Evolutionary conservation across 108 stramenopile species (phyloP), one percentile per base, ranked within the genome.

Genomic region (Epipyxis sp.): DNA sequence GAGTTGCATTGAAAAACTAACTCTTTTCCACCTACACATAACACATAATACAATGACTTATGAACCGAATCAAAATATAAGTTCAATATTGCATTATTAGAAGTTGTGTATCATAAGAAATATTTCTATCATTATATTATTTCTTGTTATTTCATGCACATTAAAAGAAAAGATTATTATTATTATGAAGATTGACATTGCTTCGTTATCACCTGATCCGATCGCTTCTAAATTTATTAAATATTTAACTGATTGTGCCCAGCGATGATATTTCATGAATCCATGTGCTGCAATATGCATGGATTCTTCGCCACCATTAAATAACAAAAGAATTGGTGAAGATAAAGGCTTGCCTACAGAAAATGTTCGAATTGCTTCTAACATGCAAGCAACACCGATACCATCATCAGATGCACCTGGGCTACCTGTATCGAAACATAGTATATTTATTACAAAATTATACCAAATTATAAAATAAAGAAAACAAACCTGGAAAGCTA

Each of bases 1-100:
- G 65, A 67, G 42, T 67, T 67, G 65, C 65, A 67, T 43, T 67
- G 65, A 67, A 67, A 67, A 13, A 67, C 42, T 43, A 67, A 42
- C 65, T 67, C 65, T 67, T 20, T 6, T 20, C 65, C 65, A 13
- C n/a, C n/a, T n/a, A n/a, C n/a, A n/a, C n/a, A n/a, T n/a, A n/a
- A n/a, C n/a, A n/a, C n/a, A n/a, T n/a, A n/a, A n/a, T n/a, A n/a
- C n/a, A n/a, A n/a, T n/a, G n/a, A n/a, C n/a, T n/a, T n/a, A n/a
- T n/a, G n/a, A n/a, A n/a, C n/a, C n/a, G n/a, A n/a, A n/a, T n/a
- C n/a, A n/a, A n/a, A n/a, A n/a, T n/a, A n/a, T n/a, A n/a, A n/a
- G n/a, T n/a, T n/a, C n/a, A n/a, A n/a, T n/a, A n/a, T n/a, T n/a
- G n/a, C n/a, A n/a, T n/a, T n/a, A n/a, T n/a, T n/a, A n/a, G n/a